A percentile compares a stretch with the other conserved stretches of the same genome.
phyloP scores from a whole-genome alignment of 805 yeast species.

The Torulaspora gathmanii region DNA sequence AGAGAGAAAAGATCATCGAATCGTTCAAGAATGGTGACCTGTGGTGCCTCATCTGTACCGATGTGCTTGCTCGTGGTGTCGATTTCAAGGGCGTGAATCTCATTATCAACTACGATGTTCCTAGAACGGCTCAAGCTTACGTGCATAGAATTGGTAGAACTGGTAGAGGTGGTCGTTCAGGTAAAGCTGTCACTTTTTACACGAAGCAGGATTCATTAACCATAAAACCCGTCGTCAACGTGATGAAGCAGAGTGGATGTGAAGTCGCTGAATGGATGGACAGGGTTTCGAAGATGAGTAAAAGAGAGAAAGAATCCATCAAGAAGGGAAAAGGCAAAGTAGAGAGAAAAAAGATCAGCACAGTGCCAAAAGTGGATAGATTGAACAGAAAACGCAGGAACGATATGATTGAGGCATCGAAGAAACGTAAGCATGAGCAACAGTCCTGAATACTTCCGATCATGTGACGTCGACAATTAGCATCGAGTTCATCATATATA shows the following conservation, averaged over 20 bases:
- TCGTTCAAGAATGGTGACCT: constrained; percentile 83
- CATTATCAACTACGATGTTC: constrained; percentile 95
- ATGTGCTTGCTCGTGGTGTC: constrained; percentile 92
- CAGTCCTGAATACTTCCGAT: constrained; percentile 1
- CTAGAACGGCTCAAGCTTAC: constrained; percentile 87
- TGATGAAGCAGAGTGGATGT: constrained; percentile 89
- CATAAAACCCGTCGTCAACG: constrained; percentile 81
- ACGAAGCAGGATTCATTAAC: constrained; percentile 81
- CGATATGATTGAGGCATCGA: constrained; percentile 75
- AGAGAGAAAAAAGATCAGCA: constrained; percentile 71
- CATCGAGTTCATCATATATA: constrained; percentile 12
- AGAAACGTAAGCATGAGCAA: constrained; percentile 46
- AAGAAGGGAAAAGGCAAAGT: constrained; percentile 46
- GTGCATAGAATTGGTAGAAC: constrained; percentile 99
- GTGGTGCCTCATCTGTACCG: constrained; percentile 96
- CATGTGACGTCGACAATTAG: constrained; percentile 5
- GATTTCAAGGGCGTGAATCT: constrained; percentile 94
- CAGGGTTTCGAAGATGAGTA: constrained; percentile 57
- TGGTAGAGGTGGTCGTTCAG: constrained; percentile 87
- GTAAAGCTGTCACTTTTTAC: constrained; percentile 86
- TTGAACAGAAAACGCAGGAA: constrained; percentile 56
- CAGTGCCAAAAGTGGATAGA: constrained; percentile 69
- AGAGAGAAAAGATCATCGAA: constrained; percentile 79
- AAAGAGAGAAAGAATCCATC: constrained; percentile 56
- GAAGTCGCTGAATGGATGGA: constrained; percentile 78